Base-by-base conservation (phyloP, 164 flowering plant species). In the Piper betle region DNA sequence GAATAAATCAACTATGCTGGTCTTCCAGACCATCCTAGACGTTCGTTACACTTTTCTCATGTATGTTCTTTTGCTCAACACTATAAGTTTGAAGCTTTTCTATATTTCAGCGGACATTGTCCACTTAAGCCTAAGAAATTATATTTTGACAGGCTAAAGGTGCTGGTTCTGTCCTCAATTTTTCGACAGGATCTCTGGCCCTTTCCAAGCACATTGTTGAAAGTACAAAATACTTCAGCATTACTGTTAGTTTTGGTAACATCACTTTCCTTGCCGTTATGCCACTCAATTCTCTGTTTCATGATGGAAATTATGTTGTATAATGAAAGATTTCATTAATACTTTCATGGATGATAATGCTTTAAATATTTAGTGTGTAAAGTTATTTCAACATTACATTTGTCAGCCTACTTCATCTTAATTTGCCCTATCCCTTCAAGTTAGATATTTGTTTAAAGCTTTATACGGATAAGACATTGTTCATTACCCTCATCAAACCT, bases 201-300 rank as follows among this genome's bases (percentile, higher is more conserved):
- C n/a, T n/a, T n/a, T n/a, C n/a, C n/a, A n/a, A n/a, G n/a, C n/a
- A n/a, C n/a, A n/a, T n/a, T n/a, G n/a, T n/a, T n/a, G n/a, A n/a
- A n/a, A n/a, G n/a, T n/a, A n/a, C 99, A 0, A 86, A 86, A 67
- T 93, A 80, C 68, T 88, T 90, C 79, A 88, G 93, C 80, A 86
- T 93, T 52, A 82, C 99, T 38, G 99, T 93, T 71, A 93, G 97
- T 72, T 94, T 94, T 69, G 99, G 98, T 91, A 46, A n/a, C n/a
- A n/a, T 46, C 50, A 46, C 10, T 15, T 46, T 15, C 15, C 50
- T 15, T 46, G 3, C 50, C 50, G 10, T 3, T 46, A 2, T 46
- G 10, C 15, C 15, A 46, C 11, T 0, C 6, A 1, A 15, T 15
- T 46, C 10, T 6, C 6, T 11, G 11, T 46, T 15, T 46, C 50